Evolutionary conservation across 1,139 yeast genomes (phyloP).

Genomic region (Protomyces pachydermus): DNA sequence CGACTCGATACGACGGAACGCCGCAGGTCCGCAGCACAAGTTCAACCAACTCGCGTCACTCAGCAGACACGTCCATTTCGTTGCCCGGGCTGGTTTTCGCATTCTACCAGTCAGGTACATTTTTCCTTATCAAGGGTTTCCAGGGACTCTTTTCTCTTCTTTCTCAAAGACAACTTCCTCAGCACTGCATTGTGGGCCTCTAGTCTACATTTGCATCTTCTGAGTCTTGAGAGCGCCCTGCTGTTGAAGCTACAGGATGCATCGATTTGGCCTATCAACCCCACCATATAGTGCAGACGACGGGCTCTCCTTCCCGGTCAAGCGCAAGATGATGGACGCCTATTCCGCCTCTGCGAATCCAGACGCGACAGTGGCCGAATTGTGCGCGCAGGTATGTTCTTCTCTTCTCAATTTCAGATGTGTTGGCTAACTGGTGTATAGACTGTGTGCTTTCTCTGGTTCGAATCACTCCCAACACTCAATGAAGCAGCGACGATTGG

Average conservation of each 20-base stretch:
- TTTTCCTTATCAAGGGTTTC: no score
- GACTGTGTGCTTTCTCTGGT: conserved; percentile 27
- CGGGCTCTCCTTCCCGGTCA: background rate
- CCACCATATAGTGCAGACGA: background rate
- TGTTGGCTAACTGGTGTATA: background rate
- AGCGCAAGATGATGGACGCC: background rate
- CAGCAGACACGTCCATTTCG: no score
- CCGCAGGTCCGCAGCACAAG: no score
- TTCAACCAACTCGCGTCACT: no score
- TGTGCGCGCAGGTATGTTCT: conserved; percentile 22
- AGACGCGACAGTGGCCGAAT: conserved; percentile 10
- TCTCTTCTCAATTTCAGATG: background rate
- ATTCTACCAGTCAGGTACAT: no score
- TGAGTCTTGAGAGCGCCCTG: no score
- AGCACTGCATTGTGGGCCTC: no score
- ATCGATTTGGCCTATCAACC: background rate
- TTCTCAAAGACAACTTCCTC: no score
- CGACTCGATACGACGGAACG: no score
- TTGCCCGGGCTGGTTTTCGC: no score
- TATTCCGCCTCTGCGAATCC: conserved; percentile 12
- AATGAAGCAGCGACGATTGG: conserved; percentile 24
- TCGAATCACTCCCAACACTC: conserved; percentile 21
- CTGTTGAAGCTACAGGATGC: background rate
- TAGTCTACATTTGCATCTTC: no score
- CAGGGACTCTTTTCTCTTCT: no score